These are phyloP conservation scores for Basipetospora chlamydospora DNA, from an alignment of 2,329 filamentous ascomycete species.

Conservation along the genomic window DNA sequence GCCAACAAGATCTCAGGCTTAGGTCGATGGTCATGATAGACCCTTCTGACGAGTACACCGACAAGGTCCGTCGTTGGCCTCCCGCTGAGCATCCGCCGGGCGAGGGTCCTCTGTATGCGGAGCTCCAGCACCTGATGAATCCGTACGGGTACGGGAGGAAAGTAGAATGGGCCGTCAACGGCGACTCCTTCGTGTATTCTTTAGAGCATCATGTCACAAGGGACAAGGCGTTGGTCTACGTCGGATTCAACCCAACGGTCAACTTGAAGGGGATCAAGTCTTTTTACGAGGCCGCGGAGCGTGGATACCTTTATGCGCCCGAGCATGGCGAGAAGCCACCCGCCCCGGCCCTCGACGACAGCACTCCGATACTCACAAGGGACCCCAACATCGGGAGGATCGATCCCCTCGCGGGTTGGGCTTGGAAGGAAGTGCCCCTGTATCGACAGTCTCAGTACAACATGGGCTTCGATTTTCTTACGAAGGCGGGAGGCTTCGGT, in stretches of 20 bases:
- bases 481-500: too few relatives aligned
- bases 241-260: conserved; percentile 27
- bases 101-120: conserved; percentile 7
- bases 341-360: too few relatives aligned
- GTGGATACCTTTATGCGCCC: too few relatives aligned
- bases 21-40: conserved; percentile 2
- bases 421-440: too few relatives aligned
- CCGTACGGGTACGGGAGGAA: conserved; percentile 19
- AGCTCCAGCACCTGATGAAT: conserved; percentile 23
- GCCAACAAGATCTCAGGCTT: conserved; percentile 1
- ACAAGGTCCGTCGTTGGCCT: neutral
- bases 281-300: conserved; percentile 13
- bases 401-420: too few relatives aligned
- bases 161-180: conserved; percentile 28
- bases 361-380: too few relatives aligned
- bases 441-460: too few relatives aligned
- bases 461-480: too few relatives aligned
- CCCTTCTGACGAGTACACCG: too few relatives aligned
- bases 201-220: neutral
- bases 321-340: neutral
- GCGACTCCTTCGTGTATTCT: conserved; percentile 31
- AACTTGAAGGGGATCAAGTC: conserved; percentile 13
- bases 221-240: conserved; percentile 21
- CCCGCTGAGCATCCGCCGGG: conserved; percentile 3
- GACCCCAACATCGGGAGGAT: too few relatives aligned